Evolutionary conservation across 2,329 filamentous ascomycete species (phyloP).

Genomic region (Colletotrichum sp.): DNA sequence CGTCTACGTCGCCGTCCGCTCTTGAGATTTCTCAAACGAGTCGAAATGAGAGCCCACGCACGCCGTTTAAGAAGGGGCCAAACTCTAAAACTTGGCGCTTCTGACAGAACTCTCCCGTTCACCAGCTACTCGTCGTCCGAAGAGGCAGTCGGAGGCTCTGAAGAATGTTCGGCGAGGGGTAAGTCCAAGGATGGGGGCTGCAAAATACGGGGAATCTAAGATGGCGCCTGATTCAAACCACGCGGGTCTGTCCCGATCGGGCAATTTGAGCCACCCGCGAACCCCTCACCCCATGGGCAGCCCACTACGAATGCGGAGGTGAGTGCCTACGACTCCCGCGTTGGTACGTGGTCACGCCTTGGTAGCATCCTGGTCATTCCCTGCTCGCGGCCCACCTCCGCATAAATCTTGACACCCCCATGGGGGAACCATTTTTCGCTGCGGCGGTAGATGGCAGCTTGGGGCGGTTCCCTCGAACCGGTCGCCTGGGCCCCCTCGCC

Average conservation of each 20-base stretch:
- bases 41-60: not conserved
- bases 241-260: not conserved
- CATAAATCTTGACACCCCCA: slow-evolving; percentile 1
- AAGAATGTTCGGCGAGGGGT: not conserved
- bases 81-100: not conserved
- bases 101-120: not conserved
- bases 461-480: not conserved
- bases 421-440: not conserved
- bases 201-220: not conserved
- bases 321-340: not conserved
- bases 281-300: not conserved
- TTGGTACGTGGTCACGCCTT: not conserved
- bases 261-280: not conserved
- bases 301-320: not conserved
- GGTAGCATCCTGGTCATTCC: not conserved
- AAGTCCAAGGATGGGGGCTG: not conserved
- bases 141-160: not conserved
- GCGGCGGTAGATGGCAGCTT: not conserved
- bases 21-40: not conserved
- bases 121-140: not conserved
- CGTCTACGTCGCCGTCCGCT: not conserved
- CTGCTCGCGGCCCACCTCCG: not conserved
- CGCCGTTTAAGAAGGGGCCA: not conserved
- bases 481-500: not conserved
- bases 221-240: not conserved